These are phyloP conservation scores for Pichia sp. DNA, from an alignment of 1,139 yeast genomes.

Conservation along the genomic window DNA sequence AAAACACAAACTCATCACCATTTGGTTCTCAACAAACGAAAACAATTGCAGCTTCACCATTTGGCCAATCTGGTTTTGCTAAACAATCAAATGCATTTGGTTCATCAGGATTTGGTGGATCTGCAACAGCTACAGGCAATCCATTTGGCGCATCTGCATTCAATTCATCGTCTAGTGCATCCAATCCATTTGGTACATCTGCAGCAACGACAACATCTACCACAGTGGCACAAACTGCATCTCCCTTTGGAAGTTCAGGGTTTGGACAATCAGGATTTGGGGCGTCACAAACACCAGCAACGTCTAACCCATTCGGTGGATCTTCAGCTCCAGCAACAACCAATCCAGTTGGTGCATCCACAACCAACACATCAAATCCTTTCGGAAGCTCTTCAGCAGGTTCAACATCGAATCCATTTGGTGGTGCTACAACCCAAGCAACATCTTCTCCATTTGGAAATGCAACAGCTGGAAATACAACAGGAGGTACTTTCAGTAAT, in stretches of 20 bases:
- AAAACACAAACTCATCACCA: conserved; percentile 19
- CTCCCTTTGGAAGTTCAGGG: conserved; percentile 15
- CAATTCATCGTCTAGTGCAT: conserved; percentile 1
- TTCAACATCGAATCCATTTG: neutral
- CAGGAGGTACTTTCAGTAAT: neutral
- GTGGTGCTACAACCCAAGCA: neutral
- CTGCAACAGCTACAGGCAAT: conserved; percentile 3
- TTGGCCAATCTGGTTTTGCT: conserved; percentile 9
- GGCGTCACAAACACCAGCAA: neutral
- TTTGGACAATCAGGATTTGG: conserved; percentile 13
- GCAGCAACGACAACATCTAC: neutral
- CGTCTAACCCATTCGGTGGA: conserved; percentile 17
- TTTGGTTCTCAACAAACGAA: conserved; percentile 21
- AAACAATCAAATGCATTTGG: conserved; percentile 8
- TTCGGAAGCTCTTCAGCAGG: neutral
- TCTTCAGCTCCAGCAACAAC: conserved; percentile 5
- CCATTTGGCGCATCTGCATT: conserved; percentile 20
- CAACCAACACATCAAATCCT: conserved; percentile 7
- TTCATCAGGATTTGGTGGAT: conserved; percentile 6
- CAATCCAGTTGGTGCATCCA: conserved; percentile 26
- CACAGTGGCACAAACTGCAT: neutral
- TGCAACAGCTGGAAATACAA: conserved; percentile 3
- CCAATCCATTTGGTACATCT: conserved; percentile 13
- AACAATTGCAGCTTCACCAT: conserved; percentile 2
- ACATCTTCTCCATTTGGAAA: neutral